Conservation (phyloP, 805 yeast species). For the Tetrapisispora nanseiensis region DNA sequence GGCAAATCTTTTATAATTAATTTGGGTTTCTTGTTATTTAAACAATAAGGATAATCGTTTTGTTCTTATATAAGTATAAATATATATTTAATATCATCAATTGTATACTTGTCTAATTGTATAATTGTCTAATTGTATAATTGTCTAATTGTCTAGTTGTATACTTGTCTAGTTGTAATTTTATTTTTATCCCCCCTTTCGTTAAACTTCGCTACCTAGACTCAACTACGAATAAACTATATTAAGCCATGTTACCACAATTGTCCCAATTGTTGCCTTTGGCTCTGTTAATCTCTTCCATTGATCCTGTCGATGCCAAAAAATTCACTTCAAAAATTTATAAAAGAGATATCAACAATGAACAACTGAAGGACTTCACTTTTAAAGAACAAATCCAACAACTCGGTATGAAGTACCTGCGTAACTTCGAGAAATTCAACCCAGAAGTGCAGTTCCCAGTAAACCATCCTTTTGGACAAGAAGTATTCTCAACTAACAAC, state of each 20-base stretch:
- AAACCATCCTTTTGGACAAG: constrained; percentile 13
- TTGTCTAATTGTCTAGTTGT: too few relatives aligned
- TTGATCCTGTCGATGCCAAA: constrained; percentile 36
- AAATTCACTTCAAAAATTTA: constrained; percentile 47
- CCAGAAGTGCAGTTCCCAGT: constrained; percentile 31
- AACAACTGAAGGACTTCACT: constrained; percentile 41
- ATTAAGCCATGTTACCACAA: constrained; percentile 1
- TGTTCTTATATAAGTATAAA: too few relatives aligned
- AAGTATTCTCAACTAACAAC: constrained; percentile 3
- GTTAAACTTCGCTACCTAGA: background rate
- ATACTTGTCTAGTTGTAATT: too few relatives aligned
- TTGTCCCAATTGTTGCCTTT: constrained; percentile 18
- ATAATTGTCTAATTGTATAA: too few relatives aligned
- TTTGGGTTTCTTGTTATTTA: too few relatives aligned
- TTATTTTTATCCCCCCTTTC: too few relatives aligned
- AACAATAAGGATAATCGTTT: too few relatives aligned
- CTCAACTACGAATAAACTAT: background rate
- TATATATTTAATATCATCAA: too few relatives aligned
- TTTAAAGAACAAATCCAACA: constrained; percentile 46
- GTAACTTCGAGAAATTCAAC: constrained; percentile 37
- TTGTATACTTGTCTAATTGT: too few relatives aligned
- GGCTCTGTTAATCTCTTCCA: constrained; percentile 19
- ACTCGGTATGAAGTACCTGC: constrained; percentile 53
- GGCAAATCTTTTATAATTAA: too few relatives aligned
- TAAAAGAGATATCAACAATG: constrained; percentile 40